Base-by-base conservation (phyloP, 352 stramenopile species). In the Pythium aristosporum region DNA sequence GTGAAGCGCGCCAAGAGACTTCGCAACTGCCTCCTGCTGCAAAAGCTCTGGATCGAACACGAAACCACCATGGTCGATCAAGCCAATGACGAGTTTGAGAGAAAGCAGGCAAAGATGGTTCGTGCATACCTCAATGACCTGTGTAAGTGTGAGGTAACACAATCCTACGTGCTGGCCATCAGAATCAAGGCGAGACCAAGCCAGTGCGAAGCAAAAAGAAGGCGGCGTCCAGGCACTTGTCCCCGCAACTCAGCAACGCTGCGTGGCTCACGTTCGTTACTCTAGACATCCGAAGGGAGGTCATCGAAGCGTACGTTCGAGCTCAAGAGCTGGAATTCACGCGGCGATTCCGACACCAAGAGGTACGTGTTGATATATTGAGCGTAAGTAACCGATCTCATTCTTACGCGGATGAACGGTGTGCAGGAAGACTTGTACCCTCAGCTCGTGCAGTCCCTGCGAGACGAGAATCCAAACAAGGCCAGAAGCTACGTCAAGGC, bases 221-320 rank as follows among this genome's bases (percentile, higher is more conserved):
- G 62, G 20, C 39, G n/a, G 56, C 60, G 23, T 43, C 54, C 6
- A 72, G 68, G 20, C 15, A 48, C 1, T 4, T n/a, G 23, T 37
- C 20, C 5, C 18, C 36, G 2, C 46, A 57, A 13, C 56, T 49
- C 1, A 50, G 52, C n/a, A 55, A 55, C 2, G 72, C 75, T 1
- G n/a, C 67, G n/a, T 88, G 77, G 77, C 70, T 88, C 37, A 81
- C 74, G 7, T 76, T 76, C n/a, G 75, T 88, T 21, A 50, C 66
- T 16, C 63, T 71, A 11, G 55, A 67, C 12, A 62, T 84, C 49
- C 67, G 80, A 51, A 36, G 12, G 2, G 30, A 72, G 53, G 68
- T 85, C 5, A 83, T 87, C 46, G 49, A 65, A 16, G 71, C 75
- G 39, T 85, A 76, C 28, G 36, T 89, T 16, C 57, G 64, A 9